A percentile compares a stretch with the other conserved stretches of the same genome.
Evolutionary conservation across 1,139 yeast genomes (phyloP).

Genomic region (Yamadazyma diddensiae): DNA sequence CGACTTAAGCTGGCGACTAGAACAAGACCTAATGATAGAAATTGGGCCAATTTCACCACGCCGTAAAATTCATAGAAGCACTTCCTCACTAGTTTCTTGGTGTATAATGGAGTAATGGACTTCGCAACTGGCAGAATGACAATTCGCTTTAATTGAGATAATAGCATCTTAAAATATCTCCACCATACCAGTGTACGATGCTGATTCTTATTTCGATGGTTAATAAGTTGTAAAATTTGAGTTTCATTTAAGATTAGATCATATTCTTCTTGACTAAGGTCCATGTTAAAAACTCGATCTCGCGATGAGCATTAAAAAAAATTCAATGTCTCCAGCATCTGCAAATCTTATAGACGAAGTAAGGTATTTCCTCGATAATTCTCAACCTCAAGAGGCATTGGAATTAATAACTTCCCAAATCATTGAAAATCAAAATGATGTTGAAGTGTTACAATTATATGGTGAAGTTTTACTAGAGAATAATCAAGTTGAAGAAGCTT

Average conservation of each 20-base stretch:
- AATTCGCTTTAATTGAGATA: slow-evolving; percentile 52
- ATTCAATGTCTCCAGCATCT: background rate
- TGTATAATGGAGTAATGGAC: slow-evolving; percentile 4
- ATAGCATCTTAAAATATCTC: slow-evolving; percentile 61
- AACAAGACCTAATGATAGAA: slow-evolving; percentile 69
- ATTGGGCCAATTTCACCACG: slow-evolving; percentile 74
- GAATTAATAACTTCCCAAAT: slow-evolving; percentile 30
- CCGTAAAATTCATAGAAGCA: slow-evolving; percentile 65
- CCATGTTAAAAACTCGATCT: slow-evolving; percentile 1
- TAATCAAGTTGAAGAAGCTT: slow-evolving; percentile 77
- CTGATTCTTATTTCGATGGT: slow-evolving; percentile 74
- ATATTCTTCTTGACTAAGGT: slow-evolving; percentile 3
- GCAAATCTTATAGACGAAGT: slow-evolving; percentile 20
- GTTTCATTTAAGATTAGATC: slow-evolving; percentile 39
- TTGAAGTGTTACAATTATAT: slow-evolving; percentile 37
- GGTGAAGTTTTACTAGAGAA: slow-evolving; percentile 81
- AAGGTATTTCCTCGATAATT: slow-evolving; percentile 32
- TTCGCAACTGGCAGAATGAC: slow-evolving; percentile 1
- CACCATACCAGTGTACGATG: slow-evolving; percentile 79
- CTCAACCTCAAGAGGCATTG: slow-evolving; percentile 42
- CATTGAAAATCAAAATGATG: slow-evolving; percentile 25
- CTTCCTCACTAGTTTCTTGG: slow-evolving; percentile 37
- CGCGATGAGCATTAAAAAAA: slow-evolving; percentile 7
- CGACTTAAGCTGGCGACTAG: slow-evolving; percentile 57
- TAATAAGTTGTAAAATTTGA: slow-evolving; percentile 55